A percentile compares a stretch with the other conserved stretches of the same genome.
These are phyloP conservation scores for Amanita exitialis DNA, from an alignment of 768 basidiomycete species.

Conservation along the genomic window DNA sequence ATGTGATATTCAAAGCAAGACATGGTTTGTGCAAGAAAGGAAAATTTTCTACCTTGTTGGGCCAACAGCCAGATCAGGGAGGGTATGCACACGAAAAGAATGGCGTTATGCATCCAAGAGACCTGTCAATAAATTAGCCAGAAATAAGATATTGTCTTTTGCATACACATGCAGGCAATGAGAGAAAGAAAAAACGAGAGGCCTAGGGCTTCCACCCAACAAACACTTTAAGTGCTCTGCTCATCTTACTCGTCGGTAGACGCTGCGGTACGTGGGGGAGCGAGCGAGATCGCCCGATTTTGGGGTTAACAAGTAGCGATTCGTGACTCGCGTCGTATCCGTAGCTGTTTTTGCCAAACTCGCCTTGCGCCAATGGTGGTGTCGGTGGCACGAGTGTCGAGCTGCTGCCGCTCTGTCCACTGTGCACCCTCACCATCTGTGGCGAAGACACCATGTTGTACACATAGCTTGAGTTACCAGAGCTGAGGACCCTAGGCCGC, in stretches of 20 bases:
- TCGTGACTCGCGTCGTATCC: not conserved
- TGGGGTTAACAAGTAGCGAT: not conserved
- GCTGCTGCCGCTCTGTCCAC: not conserved
- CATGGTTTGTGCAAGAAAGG: conserved; percentile 6
- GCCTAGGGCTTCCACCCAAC: conserved; percentile 43
- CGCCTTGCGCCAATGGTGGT: not conserved
- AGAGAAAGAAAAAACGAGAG: not conserved
- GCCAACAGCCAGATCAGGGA: not conserved
- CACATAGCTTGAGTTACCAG: not conserved
- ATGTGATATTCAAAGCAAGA: not conserved
- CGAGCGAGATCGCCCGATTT: conserved; percentile 5
- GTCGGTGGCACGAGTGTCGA: not conserved
- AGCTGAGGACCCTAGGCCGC: not conserved
- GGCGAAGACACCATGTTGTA: not conserved
- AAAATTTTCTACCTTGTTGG: conserved; percentile 7
- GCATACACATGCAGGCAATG: too few species aligned
- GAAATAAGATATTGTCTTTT: not conserved
- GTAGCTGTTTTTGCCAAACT: not conserved
- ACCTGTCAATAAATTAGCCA: not conserved
- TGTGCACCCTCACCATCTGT: not conserved
- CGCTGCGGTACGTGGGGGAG: conserved; percentile 11
- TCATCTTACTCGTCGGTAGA: conserved; percentile 29
- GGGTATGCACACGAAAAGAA: too few species aligned
- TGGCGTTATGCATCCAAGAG: too few species aligned
- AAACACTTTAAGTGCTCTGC: conserved; percentile 43